Percentiles rank a stretch among this genome's conserved stretches.
phyloP scores from a whole-genome alignment of 2,329 filamentous ascomycete species.

The Alternaria metachromatica region DNA sequence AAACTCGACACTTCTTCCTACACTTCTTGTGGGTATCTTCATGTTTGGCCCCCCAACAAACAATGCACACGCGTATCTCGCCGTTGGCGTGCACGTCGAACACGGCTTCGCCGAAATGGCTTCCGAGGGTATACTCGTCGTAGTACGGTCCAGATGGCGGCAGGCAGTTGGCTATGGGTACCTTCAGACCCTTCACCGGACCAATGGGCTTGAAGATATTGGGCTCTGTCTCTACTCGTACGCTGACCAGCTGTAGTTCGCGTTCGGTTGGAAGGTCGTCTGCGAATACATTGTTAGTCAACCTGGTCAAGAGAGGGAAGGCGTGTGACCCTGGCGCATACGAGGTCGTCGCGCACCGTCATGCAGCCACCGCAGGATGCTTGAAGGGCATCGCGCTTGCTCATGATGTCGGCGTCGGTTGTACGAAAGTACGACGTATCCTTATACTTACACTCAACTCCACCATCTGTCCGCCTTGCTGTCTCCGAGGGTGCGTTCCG shows the following conservation, averaged over 20 bases:
- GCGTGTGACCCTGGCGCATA: background rate
- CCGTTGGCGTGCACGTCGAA: background rate
- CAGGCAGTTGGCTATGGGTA: background rate
- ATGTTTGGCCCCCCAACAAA: background rate
- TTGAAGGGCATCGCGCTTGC: background rate
- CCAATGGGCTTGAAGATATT: background rate
- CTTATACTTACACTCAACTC: background rate
- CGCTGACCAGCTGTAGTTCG: background rate
- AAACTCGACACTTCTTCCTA: background rate
- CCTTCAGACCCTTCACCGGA: background rate
- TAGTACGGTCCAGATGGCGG: background rate
- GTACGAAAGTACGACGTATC: background rate
- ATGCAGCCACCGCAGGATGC: background rate
- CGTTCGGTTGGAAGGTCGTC: background rate
- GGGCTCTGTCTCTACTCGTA: background rate
- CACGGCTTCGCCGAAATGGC: background rate
- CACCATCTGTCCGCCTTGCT: background rate
- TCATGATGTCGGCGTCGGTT: background rate
- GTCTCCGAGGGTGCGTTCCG: background rate
- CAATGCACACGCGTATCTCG: background rate
- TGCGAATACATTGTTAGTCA: background rate
- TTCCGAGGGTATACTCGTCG: background rate
- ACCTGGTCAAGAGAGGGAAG: background rate
- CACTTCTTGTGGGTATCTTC: background rate
- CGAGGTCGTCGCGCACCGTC: background rate